Conservation (phyloP, 2,329 filamentous ascomycete species). For the Fusarium hostae region DNA sequence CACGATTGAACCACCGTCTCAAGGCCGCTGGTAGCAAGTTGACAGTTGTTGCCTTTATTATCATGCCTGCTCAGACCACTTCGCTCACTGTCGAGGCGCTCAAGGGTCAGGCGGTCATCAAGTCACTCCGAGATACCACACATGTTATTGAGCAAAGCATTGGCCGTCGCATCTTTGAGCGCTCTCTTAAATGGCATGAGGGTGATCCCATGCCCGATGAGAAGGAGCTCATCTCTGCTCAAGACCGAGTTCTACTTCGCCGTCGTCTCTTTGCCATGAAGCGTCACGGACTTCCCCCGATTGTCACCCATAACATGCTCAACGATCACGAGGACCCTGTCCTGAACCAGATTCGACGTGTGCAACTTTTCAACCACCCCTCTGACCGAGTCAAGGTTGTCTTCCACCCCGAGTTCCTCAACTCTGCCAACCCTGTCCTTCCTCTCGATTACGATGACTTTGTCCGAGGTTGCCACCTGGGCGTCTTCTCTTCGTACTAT, state of each 20-base stretch:
- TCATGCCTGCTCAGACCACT: slow-evolving; percentile 97
- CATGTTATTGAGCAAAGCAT: slow-evolving; percentile 93
- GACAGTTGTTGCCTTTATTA: slow-evolving; percentile 97
- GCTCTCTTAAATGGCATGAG: slow-evolving; percentile 94
- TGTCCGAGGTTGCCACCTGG: slow-evolving; percentile 94
- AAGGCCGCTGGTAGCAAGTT: slow-evolving; percentile 87
- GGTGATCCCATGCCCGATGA: slow-evolving; percentile 93
- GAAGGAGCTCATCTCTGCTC: slow-evolving; percentile 91
- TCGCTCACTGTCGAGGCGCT: slow-evolving; percentile 95
- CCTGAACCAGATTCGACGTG: slow-evolving; percentile 92
- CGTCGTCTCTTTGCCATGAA: slow-evolving; percentile 97
- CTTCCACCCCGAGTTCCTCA: slow-evolving; percentile 98
- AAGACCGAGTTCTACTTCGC: slow-evolving; percentile 92
- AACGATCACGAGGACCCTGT: slow-evolving; percentile 95
- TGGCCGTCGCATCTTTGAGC: slow-evolving; percentile 92
- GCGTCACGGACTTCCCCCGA: slow-evolving; percentile 86
- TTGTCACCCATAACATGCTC: slow-evolving; percentile 98
- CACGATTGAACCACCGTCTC: slow-evolving; percentile 91
- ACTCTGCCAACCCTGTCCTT: slow-evolving; percentile 92
- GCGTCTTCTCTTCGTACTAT: slow-evolving; percentile 97
- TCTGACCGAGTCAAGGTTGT: slow-evolving; percentile 96
- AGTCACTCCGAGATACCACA: slow-evolving; percentile 92
- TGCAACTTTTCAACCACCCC: slow-evolving; percentile 96
- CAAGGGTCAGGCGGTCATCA: slow-evolving; percentile 97
- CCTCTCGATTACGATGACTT: slow-evolving; percentile 99